These are phyloP conservation scores for Metschnikowia lunata DNA, from an alignment of 805 yeast species.

Conservation along the genomic window DNA sequence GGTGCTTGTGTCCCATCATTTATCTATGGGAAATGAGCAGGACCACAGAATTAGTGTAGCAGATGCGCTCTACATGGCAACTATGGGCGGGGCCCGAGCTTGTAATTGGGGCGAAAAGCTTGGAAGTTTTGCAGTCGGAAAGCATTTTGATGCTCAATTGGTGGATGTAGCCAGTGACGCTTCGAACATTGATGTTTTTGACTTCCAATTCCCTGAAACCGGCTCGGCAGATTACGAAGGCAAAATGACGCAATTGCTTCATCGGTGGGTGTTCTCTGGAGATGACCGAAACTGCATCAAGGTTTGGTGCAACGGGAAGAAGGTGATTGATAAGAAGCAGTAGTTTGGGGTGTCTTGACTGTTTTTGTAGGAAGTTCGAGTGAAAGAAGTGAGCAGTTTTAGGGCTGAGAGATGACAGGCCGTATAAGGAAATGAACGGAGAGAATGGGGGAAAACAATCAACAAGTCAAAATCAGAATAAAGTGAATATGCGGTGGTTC, in stretches of 20 bases:
- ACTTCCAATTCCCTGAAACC: constrained; percentile 55
- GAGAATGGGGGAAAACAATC: no score
- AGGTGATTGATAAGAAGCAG: constrained; percentile 45
- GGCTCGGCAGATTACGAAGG: constrained; percentile 13
- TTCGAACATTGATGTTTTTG: constrained; percentile 71
- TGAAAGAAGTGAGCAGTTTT: no score
- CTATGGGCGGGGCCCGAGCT: constrained; percentile 85
- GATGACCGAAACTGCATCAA: constrained; percentile 82
- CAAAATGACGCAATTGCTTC: constrained; percentile 54
- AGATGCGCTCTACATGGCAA: constrained; percentile 77
- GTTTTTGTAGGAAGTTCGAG: no score
- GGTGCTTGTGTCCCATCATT: constrained; percentile 39
- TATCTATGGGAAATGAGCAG: constrained; percentile 24
- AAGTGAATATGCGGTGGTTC: no score
- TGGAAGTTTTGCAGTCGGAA: constrained; percentile 75
- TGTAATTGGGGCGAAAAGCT: constrained; percentile 51
- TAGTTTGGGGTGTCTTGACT: neutral
- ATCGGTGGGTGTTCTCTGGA: constrained; percentile 90
- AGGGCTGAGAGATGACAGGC: no score
- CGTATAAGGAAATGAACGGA: no score
- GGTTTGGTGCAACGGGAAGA: constrained; percentile 81
- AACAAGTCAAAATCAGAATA: no score
- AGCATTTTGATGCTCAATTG: constrained; percentile 78
- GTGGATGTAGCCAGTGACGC: constrained; percentile 53
- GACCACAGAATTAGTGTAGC: constrained; percentile 20